Evolutionary conservation across 257 asterid genomes (phyloP), one percentile per base, ranked within the genome.

Genomic region (Salvia splendens): DNA sequence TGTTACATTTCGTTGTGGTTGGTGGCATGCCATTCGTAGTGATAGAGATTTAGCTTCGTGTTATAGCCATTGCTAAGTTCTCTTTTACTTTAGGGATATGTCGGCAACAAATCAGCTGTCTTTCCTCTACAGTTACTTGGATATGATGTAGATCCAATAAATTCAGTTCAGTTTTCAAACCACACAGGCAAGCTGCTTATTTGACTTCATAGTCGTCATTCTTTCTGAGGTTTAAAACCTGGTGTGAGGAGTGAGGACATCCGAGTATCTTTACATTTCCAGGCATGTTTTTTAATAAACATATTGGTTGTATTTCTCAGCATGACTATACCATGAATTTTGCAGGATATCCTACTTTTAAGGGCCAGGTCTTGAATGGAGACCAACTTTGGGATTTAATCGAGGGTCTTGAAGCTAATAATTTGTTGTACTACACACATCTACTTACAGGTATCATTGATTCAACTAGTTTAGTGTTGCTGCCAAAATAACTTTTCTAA

Each of bases 81-180:
- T 69, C 47, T 62, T 63, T 72, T 60, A 28, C 36, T 30, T 12
- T 80, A 94, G 99, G 99, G 98, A 69, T 94, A 91, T 43, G 98
- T 94, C 70, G 99, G 99, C 74, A 94, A 94, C 81, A 94, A 91
- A 76, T 91, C 99, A 63, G 97, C 99, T 16, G 99, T 94, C 55
- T 94, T 94, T 68, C 96, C 99, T 57, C 88, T 94, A 40, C 99
- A 94, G 71, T 78, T 94, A 78, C 87, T 94, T 16, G 99, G 99
- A 69, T 94, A 83, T 68, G 99, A 94, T 43, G 99, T 91, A 67
- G 99, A 94, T 75, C 96, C 95, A 12, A 87, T 94, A 73, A 91
- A 94, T 76, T 94, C 99, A 24, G 99, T 94, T 12, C 98, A 94
- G 79, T 94, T 94, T 85, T 94, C 99, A 32, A 94, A 94, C 82